Percentiles rank a stretch among this genome's conserved stretches.
Evolutionary conservation across 192 early-diverging fungal genomes (phyloP).

Genomic region (Pilaira anomala): DNA sequence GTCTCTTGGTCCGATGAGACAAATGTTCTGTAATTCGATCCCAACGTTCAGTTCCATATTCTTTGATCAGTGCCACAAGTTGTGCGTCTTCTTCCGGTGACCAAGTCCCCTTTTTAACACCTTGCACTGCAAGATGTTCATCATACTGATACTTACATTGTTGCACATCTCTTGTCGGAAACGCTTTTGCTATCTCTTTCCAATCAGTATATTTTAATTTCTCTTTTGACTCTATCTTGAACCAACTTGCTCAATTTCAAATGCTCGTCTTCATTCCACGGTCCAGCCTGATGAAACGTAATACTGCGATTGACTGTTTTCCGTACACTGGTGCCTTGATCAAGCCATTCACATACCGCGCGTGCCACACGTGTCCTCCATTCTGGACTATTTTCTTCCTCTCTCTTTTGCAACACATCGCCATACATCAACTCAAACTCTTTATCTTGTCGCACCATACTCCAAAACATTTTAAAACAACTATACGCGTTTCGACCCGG

Average conservation of each 20-base stretch:
- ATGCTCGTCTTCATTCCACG: constrained; percentile 3
- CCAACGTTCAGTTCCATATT: constrained; percentile 5
- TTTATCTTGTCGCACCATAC: background rate
- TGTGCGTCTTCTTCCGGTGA: constrained; percentile 10
- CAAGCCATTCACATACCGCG: background rate
- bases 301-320: background rate
- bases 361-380: constrained; percentile 2
- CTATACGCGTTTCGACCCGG: background rate
- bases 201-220: background rate
- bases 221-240: background rate
- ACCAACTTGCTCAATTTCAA: background rate
- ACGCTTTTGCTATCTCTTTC: background rate
- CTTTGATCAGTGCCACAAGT: background rate
- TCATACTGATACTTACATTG: constrained; percentile 14
- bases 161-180: background rate
- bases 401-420: background rate
- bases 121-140: background rate
- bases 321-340: background rate
- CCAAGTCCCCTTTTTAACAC: background rate
- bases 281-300: background rate
- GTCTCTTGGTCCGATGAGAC: background rate
- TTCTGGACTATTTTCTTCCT: background rate
- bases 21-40: background rate
- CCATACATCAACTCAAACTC: background rate
- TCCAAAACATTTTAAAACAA: constrained; percentile 4